phyloP scores from a whole-genome alignment of 2,329 filamentous ascomycete genomes.

The Neofusicoccum sp. region DNA sequence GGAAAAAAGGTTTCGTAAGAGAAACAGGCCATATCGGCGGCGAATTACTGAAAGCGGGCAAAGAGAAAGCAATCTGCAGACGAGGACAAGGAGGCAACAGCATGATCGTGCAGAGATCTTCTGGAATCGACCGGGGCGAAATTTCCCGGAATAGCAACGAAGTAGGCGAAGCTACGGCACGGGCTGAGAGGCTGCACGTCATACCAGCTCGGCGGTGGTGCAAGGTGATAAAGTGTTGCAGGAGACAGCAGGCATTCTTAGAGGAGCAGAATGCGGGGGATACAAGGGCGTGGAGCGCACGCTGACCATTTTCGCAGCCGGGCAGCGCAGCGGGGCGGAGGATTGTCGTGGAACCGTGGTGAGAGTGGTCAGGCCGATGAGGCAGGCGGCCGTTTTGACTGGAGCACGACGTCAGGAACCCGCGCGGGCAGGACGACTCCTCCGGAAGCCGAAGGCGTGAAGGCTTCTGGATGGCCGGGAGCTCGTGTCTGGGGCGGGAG shows the following conservation, averaged over 20 bases:
- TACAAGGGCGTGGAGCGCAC: constrained; percentile 1
- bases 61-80: neutral
- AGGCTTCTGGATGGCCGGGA: neutral
- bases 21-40: neutral
- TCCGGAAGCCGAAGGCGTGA: neutral
- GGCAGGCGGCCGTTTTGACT: neutral
- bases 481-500: constrained; percentile 2
- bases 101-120: neutral
- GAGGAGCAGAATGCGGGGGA: constrained; percentile 1
- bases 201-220: constrained; percentile 1
- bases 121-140: neutral
- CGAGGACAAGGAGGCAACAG: neutral
- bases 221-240: constrained; percentile 8
- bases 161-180: neutral
- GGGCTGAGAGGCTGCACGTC: constrained; percentile 10
- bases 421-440: neutral
- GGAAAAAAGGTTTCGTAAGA: neutral
- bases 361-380: neutral
- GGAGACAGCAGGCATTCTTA: neutral
- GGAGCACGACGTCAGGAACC: constrained; percentile 9
- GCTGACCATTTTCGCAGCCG: neutral
- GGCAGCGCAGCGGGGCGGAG: neutral
- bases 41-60: neutral
- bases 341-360: constrained; percentile 2
- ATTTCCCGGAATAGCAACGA: constrained; percentile 1